These are phyloP conservation scores for Claviceps humidiphila DNA, from an alignment of 2,329 filamentous ascomycete species.

Conservation along the genomic window DNA sequence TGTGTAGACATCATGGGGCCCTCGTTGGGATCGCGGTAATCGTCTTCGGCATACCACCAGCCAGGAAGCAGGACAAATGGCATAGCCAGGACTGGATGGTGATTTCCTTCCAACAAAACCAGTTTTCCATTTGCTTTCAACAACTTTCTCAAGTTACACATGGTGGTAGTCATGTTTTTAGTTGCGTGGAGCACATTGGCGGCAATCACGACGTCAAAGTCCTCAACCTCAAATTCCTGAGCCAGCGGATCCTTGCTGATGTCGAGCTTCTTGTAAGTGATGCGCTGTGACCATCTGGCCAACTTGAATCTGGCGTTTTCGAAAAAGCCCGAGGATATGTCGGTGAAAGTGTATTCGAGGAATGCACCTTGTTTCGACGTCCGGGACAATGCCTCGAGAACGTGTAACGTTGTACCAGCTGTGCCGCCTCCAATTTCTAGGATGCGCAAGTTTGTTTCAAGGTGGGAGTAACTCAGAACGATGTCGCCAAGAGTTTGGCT, in stretches of 20 bases:
- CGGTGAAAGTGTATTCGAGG: constrained; percentile 29
- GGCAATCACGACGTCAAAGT: constrained; percentile 27
- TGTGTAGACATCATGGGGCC: constrained; percentile 1
- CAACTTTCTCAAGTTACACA: constrained; percentile 7
- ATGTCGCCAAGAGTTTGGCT: background rate
- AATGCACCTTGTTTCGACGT: constrained; percentile 16
- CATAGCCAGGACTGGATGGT: background rate
- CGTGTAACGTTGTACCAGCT: constrained; percentile 24
- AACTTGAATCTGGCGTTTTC: constrained; percentile 17
- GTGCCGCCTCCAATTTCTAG: constrained; percentile 30
- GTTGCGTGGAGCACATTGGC: constrained; percentile 27
- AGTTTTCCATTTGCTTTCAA: constrained; percentile 7
- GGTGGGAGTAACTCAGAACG: constrained; percentile 11
- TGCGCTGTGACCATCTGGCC: constrained; percentile 12
- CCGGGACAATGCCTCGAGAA: constrained; percentile 15
- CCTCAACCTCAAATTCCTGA: constrained; percentile 18
- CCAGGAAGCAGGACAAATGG: constrained; percentile 7
- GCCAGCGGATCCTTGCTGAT: constrained; percentile 11
- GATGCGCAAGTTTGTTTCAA: constrained; percentile 27
- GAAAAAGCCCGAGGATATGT: constrained; percentile 29
- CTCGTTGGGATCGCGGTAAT: constrained; percentile 3
- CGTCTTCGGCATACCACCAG: constrained; percentile 4
- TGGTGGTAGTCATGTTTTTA: constrained; percentile 10
- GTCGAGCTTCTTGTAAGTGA: constrained; percentile 14
- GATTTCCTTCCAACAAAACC: constrained; percentile 6